Conservation (phyloP, 768 basidiomycete genomes). For the Lentinula detonsa region DNA sequence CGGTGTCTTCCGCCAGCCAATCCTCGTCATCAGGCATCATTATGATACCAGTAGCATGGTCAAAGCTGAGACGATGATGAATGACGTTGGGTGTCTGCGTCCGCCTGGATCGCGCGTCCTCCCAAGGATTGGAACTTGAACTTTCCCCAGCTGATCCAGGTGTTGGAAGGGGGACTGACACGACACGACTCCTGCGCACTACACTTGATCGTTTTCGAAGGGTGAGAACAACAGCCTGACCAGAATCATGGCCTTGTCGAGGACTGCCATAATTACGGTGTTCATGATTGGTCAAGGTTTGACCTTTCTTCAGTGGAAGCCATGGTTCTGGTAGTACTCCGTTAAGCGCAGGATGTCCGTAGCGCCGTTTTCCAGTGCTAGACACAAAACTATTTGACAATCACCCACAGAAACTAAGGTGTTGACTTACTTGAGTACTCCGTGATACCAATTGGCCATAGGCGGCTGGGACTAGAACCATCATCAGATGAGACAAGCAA, state of each 20-base stretch:
- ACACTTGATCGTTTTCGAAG: constrained; percentile 67
- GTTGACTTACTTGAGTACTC: constrained; percentile 74
- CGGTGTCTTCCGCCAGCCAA: constrained; percentile 54
- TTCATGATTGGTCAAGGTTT: constrained; percentile 61
- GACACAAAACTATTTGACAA: constrained; percentile 4
- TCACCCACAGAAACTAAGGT: background rate
- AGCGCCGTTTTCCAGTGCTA: constrained; percentile 91
- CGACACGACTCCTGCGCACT: constrained; percentile 25
- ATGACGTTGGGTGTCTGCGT: constrained; percentile 20
- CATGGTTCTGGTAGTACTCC: constrained; percentile 91
- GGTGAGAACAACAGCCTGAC: constrained; percentile 75
- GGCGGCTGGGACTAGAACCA: constrained; percentile 81
- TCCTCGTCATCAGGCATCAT: constrained; percentile 73
- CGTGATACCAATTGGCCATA: constrained; percentile 92
- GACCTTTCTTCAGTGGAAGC: constrained; percentile 85
- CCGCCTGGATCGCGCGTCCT: constrained; percentile 35
- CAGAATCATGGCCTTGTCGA: constrained; percentile 32
- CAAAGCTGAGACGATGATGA: constrained; percentile 71
- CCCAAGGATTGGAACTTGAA: constrained; percentile 50
- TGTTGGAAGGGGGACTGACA: background rate
- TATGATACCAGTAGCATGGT: constrained; percentile 84
- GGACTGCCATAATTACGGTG: constrained; percentile 25
- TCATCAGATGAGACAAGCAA: constrained; percentile 6
- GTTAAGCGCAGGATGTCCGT: constrained; percentile 93
- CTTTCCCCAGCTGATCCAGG: constrained; percentile 12